phyloP scores from a whole-genome alignment of 1,139 yeast species.

The Debaryomycetaceae sp. region DNA sequence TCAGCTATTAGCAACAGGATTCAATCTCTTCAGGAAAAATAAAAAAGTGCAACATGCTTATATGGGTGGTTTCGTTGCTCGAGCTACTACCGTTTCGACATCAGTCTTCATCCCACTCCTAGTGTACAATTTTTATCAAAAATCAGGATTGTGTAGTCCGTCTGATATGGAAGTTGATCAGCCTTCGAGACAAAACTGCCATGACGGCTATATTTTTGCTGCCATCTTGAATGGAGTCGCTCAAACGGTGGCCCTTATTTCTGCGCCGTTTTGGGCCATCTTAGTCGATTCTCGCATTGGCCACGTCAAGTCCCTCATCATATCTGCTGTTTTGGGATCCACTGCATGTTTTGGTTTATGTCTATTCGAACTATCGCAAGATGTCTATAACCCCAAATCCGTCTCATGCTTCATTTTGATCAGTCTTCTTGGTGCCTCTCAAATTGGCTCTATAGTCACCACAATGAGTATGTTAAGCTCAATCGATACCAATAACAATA shows the following conservation, averaged over 20 bases:
- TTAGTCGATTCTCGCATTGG: conserved; percentile 49
- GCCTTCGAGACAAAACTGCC: conserved; percentile 41
- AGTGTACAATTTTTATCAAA: conserved; percentile 55
- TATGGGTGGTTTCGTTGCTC: conserved; percentile 59
- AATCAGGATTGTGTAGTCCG: conserved; percentile 44
- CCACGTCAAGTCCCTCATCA: conserved; percentile 19
- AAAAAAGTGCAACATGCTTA: conserved; percentile 49
- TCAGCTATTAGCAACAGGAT: conserved; percentile 44
- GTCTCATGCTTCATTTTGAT: conserved; percentile 28
- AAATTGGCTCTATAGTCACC: conserved; percentile 58
- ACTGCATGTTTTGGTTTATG: conserved; percentile 34
- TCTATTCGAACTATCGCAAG: conserved; percentile 11
- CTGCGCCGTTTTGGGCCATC: conserved; percentile 65
- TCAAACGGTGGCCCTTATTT: conserved; percentile 52
- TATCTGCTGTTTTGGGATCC: conserved; percentile 41
- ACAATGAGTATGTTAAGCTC: conserved; percentile 42
- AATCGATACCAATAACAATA: conserved; percentile 22
- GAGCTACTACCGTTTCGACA: conserved; percentile 60
- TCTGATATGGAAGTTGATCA: conserved; percentile 17
- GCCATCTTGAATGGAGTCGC: conserved; percentile 69
- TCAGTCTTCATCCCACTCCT: conserved; percentile 63
- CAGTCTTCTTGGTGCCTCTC: conserved; percentile 37
- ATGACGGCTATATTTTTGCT: conserved; percentile 61
- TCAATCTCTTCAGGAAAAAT: conserved; percentile 28
- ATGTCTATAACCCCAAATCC: conserved; percentile 34